phyloP scores from a whole-genome alignment of 2,329 filamentous ascomycete species.

The Pseudocercospora musae region DNA sequence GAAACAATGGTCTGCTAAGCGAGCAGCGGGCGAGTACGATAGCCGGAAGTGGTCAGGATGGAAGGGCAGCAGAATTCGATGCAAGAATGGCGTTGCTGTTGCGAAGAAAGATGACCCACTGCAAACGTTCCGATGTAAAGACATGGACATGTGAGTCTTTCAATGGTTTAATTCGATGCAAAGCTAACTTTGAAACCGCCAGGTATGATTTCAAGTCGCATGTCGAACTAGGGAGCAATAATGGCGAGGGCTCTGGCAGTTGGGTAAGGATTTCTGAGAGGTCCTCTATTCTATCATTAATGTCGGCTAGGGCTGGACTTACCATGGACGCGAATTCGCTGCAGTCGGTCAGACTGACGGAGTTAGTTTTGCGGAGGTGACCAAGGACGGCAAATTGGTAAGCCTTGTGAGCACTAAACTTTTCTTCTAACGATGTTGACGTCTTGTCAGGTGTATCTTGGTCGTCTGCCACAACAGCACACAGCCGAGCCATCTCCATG shows the following conservation, averaged over 20 bases:
- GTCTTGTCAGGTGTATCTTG: constrained; percentile 44
- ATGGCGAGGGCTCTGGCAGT: constrained; percentile 45
- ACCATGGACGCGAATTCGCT: constrained; percentile 53
- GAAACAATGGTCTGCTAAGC: constrained; percentile 24
- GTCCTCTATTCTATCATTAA: background rate
- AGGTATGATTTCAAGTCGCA: constrained; percentile 55
- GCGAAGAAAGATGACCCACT: constrained; percentile 46
- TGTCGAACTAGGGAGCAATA: constrained; percentile 49
- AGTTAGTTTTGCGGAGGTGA: constrained; percentile 55
- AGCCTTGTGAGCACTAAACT: background rate
- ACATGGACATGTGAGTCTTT: background rate
- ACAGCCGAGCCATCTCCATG: constrained; percentile 47
- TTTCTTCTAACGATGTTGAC: background rate
- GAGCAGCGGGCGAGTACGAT: constrained; percentile 25
- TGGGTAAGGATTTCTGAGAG: constrained; percentile 36
- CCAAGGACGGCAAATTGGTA: constrained; percentile 47
- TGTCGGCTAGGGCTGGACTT: constrained; percentile 48
- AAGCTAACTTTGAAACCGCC: background rate
- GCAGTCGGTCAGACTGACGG: constrained; percentile 56
- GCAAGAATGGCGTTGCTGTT: constrained; percentile 44
- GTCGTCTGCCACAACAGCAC: constrained; percentile 50
- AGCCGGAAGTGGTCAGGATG: constrained; percentile 18
- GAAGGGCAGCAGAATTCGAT: constrained; percentile 26
- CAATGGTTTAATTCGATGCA: background rate
- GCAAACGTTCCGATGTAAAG: constrained; percentile 49